These are phyloP conservation scores for Orychophragmus violaceus DNA, from an alignment of 345 rosid species.

Conservation along the genomic window DNA sequence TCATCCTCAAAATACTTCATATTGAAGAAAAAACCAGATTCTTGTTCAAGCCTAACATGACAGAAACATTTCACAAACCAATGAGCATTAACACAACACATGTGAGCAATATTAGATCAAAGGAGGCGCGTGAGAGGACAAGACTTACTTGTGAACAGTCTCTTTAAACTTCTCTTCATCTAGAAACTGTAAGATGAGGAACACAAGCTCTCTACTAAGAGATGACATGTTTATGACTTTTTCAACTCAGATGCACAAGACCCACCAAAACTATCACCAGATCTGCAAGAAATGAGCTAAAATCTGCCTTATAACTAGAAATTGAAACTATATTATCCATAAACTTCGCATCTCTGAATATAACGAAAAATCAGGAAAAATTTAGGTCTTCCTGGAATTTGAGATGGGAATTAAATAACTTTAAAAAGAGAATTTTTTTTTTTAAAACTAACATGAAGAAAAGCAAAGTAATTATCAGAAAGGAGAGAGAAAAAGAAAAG, in stretches of 20 bases:
- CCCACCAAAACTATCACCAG: constrained; percentile 39
- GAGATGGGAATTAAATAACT: constrained; percentile 26
- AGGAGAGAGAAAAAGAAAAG: neutral
- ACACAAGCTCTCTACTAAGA: constrained; percentile 98
- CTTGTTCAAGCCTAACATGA: constrained; percentile 76
- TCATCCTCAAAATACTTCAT: constrained; percentile 99
- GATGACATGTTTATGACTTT: constrained; percentile 66
- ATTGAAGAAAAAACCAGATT: constrained; percentile 98
- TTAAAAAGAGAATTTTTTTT: constrained; percentile 41
- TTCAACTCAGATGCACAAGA: constrained; percentile 31
- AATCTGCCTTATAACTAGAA: constrained; percentile 37
- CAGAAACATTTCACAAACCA: neutral
- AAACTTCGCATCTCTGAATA: constrained; percentile 19
- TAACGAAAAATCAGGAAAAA: constrained; percentile 14
- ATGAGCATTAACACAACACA: neutral
- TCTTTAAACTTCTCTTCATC: constrained; percentile 99
- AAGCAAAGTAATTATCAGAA: constrained; percentile 20
- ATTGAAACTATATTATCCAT: constrained; percentile 28
- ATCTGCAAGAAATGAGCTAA: constrained; percentile 48
- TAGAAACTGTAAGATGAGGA: constrained; percentile 96
- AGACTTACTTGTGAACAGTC: constrained; percentile 89
- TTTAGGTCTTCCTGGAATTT: constrained; percentile 28
- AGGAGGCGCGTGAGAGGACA: constrained; percentile 7
- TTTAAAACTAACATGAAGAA: constrained; percentile 28
- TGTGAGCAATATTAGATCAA: neutral